Evolutionary conservation across 306 rosid genomes (phyloP), one percentile per base, ranked within the genome.

Genomic region (Benincasa hispida): DNA sequence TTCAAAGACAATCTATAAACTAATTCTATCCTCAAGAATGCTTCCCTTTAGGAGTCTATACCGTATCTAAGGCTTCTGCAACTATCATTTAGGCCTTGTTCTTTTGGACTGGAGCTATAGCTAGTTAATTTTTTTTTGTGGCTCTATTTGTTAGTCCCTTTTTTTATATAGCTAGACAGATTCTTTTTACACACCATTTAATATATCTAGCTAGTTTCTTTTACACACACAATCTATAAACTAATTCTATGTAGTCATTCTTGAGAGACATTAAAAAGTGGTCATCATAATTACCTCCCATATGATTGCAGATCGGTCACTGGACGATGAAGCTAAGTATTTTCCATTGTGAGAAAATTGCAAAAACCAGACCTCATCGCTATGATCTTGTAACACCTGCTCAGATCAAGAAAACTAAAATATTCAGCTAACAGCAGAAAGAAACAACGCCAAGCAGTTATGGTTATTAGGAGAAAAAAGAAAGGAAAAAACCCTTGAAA

Each of bases 261-360:
- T 70, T 17, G 55, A 50, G 55, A 50, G 55, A 48, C 9, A 45
- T 50, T 50, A 5, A 17, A 50, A 50, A 72, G 68, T n/a, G 70
- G 18, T 66, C 63, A 73, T 13, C 65, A 69, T 11, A 73, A 58
- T 84, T 87, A 94, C 98, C 98, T 91, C 97, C 98, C 98, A 94
- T 85, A 94, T 89, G 59, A 94, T 89, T 56, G 96, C 91, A 72
- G 95, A 85, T 74, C 78, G 87, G 80, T 94, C 98, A 55, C 85
- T 90, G 74, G 99, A 95, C 37, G 99, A 88, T 50, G 99, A 95
- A 78, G 99, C 99, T 79, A 95, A 87, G 86, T 89, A 89, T 68
- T 88, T 89, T 59, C 99, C 98, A 76, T 89, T 80, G 69, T 92
- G 96, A 35, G 99, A 95, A 90, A 95, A 95, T 84, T 92, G 90